A percentile compares a stretch with the other conserved stretches of the same genome.
These are phyloP conservation scores for Tilletia indica DNA, from an alignment of 1,284 basidiomycete genomes.

Conservation along the genomic window DNA sequence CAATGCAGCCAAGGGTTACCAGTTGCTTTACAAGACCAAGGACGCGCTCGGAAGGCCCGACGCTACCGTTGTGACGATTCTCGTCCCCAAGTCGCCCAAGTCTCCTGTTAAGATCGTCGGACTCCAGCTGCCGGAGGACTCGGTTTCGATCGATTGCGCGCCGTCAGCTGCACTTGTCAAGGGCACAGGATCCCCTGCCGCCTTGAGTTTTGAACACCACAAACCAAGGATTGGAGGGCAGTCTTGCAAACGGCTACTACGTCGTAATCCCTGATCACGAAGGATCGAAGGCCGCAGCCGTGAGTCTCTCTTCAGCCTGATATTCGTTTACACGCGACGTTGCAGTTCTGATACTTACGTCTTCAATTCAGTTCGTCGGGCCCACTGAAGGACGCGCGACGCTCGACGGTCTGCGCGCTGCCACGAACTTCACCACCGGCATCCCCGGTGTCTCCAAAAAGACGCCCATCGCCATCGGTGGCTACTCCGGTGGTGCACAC, in stretches of 20 bases:
- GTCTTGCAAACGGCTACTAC: constrained; percentile 3
- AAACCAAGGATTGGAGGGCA: constrained; percentile 12
- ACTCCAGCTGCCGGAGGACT: constrained; percentile 16
- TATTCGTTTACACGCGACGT: too few species aligned
- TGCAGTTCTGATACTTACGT: too few species aligned
- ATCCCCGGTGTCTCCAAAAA: constrained; percentile 18
- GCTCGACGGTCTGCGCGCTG: constrained; percentile 44
- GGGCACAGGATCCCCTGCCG: background rate
- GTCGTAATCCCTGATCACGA: constrained; percentile 47
- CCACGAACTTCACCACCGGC: constrained; percentile 10
- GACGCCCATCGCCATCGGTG: constrained; percentile 38
- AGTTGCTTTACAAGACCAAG: constrained; percentile 38
- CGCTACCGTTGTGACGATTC: constrained; percentile 35
- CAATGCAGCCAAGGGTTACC: constrained; percentile 30
- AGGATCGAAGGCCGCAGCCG: constrained; percentile 34
- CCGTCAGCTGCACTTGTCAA: constrained; percentile 4
- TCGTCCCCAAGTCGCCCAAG: constrained; percentile 25
- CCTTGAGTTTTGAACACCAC: background rate
- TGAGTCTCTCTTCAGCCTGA: too few species aligned
- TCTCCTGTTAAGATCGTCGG: background rate
- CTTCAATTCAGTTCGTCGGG: constrained; percentile 34
- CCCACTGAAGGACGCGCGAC: constrained; percentile 36
- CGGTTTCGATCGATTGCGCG: constrained; percentile 12
- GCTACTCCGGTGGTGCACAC: constrained; percentile 51
- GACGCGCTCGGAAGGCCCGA: constrained; percentile 33